phyloP scores from a whole-genome alignment of 2,329 filamentous ascomycete genomes.

The Penicillium occitanis region DNA sequence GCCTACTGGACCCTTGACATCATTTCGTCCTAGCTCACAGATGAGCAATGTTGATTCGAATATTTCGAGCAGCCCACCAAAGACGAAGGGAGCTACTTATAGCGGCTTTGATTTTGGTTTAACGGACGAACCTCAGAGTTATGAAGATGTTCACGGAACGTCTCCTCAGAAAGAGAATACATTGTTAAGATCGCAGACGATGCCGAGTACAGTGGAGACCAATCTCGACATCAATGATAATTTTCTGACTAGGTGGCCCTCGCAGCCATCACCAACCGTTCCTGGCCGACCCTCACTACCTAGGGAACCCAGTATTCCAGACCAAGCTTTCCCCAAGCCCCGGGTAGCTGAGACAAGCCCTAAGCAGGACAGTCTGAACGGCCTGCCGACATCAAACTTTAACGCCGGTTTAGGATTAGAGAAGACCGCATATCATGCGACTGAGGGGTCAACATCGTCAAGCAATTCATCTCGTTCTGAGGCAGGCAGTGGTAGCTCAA shows the following conservation, averaged over 20 bases:
- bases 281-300: constrained; percentile 18
- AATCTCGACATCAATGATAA: constrained; percentile 11
- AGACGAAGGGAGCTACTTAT: constrained; percentile 26
- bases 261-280: constrained; percentile 18
- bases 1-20: constrained; percentile 30
- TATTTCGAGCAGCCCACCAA: constrained; percentile 27
- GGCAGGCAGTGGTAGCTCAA: constrained; percentile 61
- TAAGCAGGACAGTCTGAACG: not conserved
- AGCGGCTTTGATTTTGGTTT: constrained; percentile 36
- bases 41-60: constrained; percentile 29
- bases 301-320: not conserved
- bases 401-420: constrained; percentile 44
- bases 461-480: constrained; percentile 62
- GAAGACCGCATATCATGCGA: constrained; percentile 62
- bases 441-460: constrained; percentile 65
- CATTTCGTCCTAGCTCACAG: constrained; percentile 25
- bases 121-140: constrained; percentile 20
- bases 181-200: constrained; percentile 22
- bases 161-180: constrained; percentile 1
- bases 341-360: not conserved
- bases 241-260: constrained; percentile 17
- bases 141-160: constrained; percentile 9
- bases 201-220: constrained; percentile 10
- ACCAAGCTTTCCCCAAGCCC: not conserved
- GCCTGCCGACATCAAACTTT: constrained; percentile 35